phyloP scores from a whole-genome alignment of 106 monocot genomes.

The Posidonia australis region DNA sequence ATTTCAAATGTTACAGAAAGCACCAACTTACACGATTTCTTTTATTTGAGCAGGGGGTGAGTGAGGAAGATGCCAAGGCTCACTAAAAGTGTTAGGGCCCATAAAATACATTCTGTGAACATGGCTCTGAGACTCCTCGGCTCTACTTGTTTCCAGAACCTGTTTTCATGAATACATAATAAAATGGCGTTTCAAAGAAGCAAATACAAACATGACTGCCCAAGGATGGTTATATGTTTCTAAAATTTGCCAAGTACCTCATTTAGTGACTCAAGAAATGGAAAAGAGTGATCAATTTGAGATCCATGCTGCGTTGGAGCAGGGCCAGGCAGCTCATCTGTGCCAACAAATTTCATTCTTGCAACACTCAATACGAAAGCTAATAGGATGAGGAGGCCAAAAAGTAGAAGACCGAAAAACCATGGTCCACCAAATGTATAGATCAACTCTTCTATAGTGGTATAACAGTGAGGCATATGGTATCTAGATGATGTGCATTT shows the following conservation, averaged over 20 bases:
- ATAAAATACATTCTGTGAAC: conserved; percentile 95
- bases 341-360: conserved; percentile 94
- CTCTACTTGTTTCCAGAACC: conserved; percentile 96
- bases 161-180: conserved; percentile 8
- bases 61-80: conserved; percentile 98
- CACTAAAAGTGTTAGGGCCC: conserved; percentile 97
- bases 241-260: conserved; percentile 34
- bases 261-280: conserved; percentile 92
- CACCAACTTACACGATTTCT: conserved; percentile 76
- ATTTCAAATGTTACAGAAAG: not conserved
- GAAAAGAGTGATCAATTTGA: conserved; percentile 95
- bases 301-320: conserved; percentile 88
- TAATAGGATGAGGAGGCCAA: conserved; percentile 69
- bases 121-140: conserved; percentile 85
- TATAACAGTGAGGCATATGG: conserved; percentile 97
- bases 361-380: conserved; percentile 94
- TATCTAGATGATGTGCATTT: conserved; percentile 85
- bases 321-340: conserved; percentile 85
- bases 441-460: conserved; percentile 91
- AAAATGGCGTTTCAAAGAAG: not conserved
- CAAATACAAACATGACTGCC: not conserved
- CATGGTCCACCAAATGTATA: conserved; percentile 98
- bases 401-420: conserved; percentile 91
- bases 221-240: not conserved
- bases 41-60: conserved; percentile 80